A percentile compares a stretch with the other conserved stretches of the same genome.
Evolutionary conservation across 371 early-diverging fungal species (phyloP).

Genomic region (Mycotypha africana): DNA sequence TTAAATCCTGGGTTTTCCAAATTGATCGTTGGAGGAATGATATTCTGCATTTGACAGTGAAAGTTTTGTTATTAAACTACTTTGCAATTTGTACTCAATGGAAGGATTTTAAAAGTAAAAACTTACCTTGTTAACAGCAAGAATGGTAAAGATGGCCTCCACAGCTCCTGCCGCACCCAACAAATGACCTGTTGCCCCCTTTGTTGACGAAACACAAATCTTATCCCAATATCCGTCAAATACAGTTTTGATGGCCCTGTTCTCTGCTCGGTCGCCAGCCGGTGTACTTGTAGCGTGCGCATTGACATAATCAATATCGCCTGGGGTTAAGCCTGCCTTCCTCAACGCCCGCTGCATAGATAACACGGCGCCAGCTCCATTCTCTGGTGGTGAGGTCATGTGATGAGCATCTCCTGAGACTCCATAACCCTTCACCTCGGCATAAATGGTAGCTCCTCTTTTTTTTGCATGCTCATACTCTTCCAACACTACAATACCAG

Average conservation of each 20-base stretch:
- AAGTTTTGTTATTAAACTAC: neutral
- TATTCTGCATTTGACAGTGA: constrained; percentile 31
- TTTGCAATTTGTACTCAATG: neutral
- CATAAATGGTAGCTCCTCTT: constrained; percentile 86
- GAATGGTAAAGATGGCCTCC: constrained; percentile 86
- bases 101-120: neutral
- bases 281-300: constrained; percentile 96
- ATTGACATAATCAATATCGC: constrained; percentile 84
- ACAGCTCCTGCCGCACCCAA: constrained; percentile 95
- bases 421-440: constrained; percentile 88
- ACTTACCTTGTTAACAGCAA: constrained; percentile 63
- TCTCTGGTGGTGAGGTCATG: constrained; percentile 87
- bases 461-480: constrained; percentile 84
- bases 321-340: constrained; percentile 50
- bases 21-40: constrained; percentile 85
- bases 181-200: constrained; percentile 90
- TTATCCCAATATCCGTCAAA: constrained; percentile 55
- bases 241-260: constrained; percentile 71
- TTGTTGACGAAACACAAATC: constrained; percentile 82
- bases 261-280: constrained; percentile 75
- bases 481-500: constrained; percentile 89
- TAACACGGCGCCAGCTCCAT: constrained; percentile 79
- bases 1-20: no score
- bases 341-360: constrained; percentile 84
- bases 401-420: constrained; percentile 92